phyloP scores from a whole-genome alignment of 1,139 yeast species.

The Pneumocystis wakefieldiae region DNA sequence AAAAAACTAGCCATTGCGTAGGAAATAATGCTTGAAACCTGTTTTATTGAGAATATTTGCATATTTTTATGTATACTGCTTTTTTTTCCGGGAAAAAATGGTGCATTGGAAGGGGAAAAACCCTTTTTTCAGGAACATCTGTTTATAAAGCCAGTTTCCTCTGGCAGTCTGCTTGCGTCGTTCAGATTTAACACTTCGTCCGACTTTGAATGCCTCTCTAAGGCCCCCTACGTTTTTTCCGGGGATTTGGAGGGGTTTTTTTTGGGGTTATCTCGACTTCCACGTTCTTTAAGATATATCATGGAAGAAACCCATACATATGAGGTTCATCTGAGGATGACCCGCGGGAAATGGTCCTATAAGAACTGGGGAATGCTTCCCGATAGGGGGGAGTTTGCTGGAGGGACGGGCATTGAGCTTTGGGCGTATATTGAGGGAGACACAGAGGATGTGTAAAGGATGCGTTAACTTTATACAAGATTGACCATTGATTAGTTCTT shows the following conservation, averaged over 20 bases:
- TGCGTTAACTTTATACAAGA: neutral
- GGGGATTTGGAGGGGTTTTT: neutral
- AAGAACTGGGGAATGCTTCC: constrained; percentile 81
- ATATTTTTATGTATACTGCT: neutral
- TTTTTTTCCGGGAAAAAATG: neutral
- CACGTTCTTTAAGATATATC: constrained; percentile 68
- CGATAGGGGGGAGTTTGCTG: constrained; percentile 50
- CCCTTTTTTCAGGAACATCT: neutral
- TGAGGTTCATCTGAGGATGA: constrained; percentile 68
- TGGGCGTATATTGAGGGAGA: constrained; percentile 74
- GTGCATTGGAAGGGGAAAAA: neutral
- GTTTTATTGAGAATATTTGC: too few species aligned
- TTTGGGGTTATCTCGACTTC: constrained; percentile 31
- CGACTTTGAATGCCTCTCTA: neutral
- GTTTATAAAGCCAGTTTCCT: neutral
- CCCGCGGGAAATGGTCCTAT: constrained; percentile 94
- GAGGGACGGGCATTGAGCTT: constrained; percentile 92
- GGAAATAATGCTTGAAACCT: neutral
- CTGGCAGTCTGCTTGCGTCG: neutral
- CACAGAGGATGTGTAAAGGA: constrained; percentile 26
- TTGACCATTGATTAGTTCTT: constrained; percentile 29
- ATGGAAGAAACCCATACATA: constrained; percentile 50
- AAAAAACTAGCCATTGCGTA: neutral
- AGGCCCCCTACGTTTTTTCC: neutral
- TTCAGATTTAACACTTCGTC: neutral